Conservation (phyloP, 2,329 filamentous ascomycete genomes). For the Ascochyta rabiei region DNA sequence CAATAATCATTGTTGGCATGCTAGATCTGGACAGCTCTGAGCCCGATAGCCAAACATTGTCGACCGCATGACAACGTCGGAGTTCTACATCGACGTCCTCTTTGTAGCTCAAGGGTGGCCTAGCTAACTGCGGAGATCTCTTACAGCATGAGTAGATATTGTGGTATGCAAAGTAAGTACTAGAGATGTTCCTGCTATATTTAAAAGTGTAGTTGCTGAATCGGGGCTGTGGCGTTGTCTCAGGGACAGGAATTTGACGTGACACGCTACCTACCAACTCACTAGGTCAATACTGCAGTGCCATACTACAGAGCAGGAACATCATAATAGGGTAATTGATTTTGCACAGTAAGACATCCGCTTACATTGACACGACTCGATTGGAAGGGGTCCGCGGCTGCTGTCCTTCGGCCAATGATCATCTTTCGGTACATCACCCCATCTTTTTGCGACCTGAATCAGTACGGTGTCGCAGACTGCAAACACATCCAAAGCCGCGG, state of each 20-base stretch:
- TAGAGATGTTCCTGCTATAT: neutral
- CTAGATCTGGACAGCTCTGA: neutral
- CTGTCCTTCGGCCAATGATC: slow-evolving; percentile 1
- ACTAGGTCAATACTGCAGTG: neutral
- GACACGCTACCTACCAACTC: neutral
- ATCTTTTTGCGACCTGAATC: neutral
- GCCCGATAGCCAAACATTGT: neutral
- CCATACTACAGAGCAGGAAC: neutral
- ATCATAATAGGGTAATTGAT: neutral
- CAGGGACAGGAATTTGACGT: neutral
- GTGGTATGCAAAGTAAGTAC: neutral
- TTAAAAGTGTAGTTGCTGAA: neutral
- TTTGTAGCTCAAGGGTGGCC: neutral
- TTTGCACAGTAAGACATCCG: neutral
- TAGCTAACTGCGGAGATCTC: neutral
- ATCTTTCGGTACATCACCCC: neutral
- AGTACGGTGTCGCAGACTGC: slow-evolving; percentile 7
- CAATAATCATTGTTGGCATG: neutral
- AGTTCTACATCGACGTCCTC: neutral
- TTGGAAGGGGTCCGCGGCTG: neutral
- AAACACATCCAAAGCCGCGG: neutral
- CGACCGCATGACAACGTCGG: neutral
- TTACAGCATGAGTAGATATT: neutral
- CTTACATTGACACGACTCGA: neutral
- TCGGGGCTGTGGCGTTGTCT: slow-evolving; percentile 1